phyloP scores from a whole-genome alignment of 2,329 filamentous ascomycete species.

The Aspergillus aculeatinus region DNA sequence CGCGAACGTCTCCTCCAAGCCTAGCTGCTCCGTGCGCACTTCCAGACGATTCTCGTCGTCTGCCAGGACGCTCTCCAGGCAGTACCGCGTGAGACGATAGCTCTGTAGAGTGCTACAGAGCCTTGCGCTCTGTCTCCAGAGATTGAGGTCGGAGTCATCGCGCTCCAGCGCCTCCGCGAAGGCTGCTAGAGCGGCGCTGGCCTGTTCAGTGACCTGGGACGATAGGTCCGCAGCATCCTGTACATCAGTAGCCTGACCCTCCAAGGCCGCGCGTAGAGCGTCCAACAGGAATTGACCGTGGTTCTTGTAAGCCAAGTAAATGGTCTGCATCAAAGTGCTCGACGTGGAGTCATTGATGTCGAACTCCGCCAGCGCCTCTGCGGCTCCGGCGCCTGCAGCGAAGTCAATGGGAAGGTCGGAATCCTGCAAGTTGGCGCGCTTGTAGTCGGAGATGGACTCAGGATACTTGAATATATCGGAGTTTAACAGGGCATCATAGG shows the following conservation, averaged over 20 bases:
- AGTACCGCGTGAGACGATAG: slow-evolving; percentile 59
- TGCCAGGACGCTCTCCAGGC: slow-evolving; percentile 63
- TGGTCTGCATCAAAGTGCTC: slow-evolving; percentile 80
- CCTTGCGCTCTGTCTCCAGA: slow-evolving; percentile 62
- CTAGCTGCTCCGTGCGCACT: slow-evolving; percentile 56
- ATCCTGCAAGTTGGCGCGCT: slow-evolving; percentile 61
- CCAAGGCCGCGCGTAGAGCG: slow-evolving; percentile 56
- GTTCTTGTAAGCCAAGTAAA: slow-evolving; percentile 95
- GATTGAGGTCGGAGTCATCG: slow-evolving; percentile 63
- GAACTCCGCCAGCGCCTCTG: slow-evolving; percentile 47
- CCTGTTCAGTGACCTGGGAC: slow-evolving; percentile 34
- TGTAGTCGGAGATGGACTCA: slow-evolving; percentile 81
- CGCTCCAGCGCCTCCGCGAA: slow-evolving; percentile 64
- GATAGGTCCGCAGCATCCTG: slow-evolving; percentile 18
- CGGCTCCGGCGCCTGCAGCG: slow-evolving; percentile 17
- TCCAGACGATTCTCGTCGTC: slow-evolving; percentile 59
- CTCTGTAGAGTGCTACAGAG: slow-evolving; percentile 59
- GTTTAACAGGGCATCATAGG: slow-evolving; percentile 80
- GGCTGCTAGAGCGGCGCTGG: slow-evolving; percentile 48
- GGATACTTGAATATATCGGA: slow-evolving; percentile 94
- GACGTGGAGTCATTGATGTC: slow-evolving; percentile 70
- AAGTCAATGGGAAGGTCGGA: slow-evolving; percentile 41
- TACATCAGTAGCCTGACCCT: slow-evolving; percentile 16
- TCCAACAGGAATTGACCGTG: slow-evolving; percentile 91
- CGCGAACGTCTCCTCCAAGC: slow-evolving; percentile 56